Conservation (phyloP, 2,329 filamentous ascomycete genomes). For the Thielaviopsis musarum region DNA sequence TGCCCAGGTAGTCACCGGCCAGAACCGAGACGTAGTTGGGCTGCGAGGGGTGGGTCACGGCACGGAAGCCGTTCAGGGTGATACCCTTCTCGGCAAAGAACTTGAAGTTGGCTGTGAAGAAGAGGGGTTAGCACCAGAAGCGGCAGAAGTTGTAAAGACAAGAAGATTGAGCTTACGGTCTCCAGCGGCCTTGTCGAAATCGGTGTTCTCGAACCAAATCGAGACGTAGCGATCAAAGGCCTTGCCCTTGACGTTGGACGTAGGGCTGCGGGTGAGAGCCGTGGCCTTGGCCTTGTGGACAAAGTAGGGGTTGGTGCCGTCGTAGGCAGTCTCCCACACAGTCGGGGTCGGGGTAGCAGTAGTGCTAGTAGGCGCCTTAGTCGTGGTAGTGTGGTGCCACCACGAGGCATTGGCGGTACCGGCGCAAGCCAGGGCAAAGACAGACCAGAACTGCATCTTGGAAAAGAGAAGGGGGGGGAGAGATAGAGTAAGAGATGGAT, state of each 20-base stretch:
- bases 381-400: neutral
- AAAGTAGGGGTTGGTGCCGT: slow-evolving; percentile 31
- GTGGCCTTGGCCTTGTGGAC: slow-evolving; percentile 42
- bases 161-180: slow-evolving; percentile 36
- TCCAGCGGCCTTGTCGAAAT: slow-evolving; percentile 44
- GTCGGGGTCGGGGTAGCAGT: slow-evolving; percentile 4
- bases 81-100: slow-evolving; percentile 19
- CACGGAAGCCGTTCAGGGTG: slow-evolving; percentile 27
- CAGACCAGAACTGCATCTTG: slow-evolving; percentile 4
- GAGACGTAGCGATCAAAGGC: slow-evolving; percentile 55
- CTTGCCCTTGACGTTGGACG: slow-evolving; percentile 49
- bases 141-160: neutral
- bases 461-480: neutral
- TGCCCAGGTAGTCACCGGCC: slow-evolving; percentile 57
- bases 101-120: slow-evolving; percentile 16
- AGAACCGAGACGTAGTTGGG: slow-evolving; percentile 59
- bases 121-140: neutral
- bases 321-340: slow-evolving; percentile 27
- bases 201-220: slow-evolving; percentile 66
- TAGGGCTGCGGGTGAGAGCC: slow-evolving; percentile 41
- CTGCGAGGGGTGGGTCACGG: slow-evolving; percentile 54
- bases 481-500: neutral
- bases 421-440: slow-evolving; percentile 16
- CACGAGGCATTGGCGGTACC: slow-evolving; percentile 16
- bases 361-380: neutral